Conservation (phyloP, 2,329 filamentous ascomycete genomes). For the Neonectria hederae region DNA sequence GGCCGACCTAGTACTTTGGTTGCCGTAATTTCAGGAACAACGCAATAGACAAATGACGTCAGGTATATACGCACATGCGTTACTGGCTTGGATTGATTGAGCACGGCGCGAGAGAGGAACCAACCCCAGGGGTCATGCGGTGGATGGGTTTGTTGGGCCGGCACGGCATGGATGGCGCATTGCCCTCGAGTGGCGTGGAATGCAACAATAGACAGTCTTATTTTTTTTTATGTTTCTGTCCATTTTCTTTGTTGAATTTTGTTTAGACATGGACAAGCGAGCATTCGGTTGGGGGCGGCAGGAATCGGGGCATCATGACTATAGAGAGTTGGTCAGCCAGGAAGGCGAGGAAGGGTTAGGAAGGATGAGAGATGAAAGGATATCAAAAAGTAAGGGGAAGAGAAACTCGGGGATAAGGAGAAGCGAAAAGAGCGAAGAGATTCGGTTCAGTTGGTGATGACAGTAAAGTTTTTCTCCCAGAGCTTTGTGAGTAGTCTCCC, state of each 20-base stretch:
- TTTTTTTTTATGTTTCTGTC: conserved; percentile 19
- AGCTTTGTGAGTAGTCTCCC: neutral
- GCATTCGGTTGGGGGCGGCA: conserved; percentile 23
- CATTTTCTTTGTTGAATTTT: conserved; percentile 30
- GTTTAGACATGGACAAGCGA: conserved; percentile 37
- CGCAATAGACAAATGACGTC: neutral
- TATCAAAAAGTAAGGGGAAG: neutral
- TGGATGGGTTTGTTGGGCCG: neutral
- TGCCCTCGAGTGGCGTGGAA: conserved; percentile 12
- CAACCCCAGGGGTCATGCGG: neutral
- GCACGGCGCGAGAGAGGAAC: neutral
- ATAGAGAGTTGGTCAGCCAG: conserved; percentile 39
- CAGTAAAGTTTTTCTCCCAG: neutral
- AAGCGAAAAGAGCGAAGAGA: neutral
- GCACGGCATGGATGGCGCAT: neutral
- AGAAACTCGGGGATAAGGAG: neutral
- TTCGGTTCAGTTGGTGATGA: neutral
- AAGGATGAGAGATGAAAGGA: conserved; percentile 1
- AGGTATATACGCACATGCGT: neutral
- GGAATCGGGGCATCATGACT: conserved; percentile 33
- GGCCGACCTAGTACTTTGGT: conserved; percentile 10
- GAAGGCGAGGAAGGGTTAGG: neutral
- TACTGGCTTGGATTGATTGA: conserved; percentile 15
- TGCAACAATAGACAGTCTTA: conserved; percentile 29
- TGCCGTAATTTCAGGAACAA: conserved; percentile 6